Evolutionary conservation across 2,329 filamentous ascomycete genomes (phyloP).

Genomic region (Aspergillus calidoustus): DNA sequence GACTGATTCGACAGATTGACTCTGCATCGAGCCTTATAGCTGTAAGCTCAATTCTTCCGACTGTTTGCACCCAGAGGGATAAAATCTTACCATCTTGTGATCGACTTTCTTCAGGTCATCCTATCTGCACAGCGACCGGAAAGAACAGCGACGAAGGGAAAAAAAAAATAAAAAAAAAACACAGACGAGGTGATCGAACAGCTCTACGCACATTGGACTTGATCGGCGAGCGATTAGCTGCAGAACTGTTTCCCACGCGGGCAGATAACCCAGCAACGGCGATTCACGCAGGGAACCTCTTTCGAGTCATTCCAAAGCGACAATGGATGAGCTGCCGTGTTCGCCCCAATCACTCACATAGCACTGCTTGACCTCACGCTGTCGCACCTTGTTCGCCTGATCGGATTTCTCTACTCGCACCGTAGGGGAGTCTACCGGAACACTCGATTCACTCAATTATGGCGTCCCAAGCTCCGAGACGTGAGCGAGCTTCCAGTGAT

Average conservation of each 20-base stretch:
- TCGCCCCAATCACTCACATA: constrained; percentile 34
- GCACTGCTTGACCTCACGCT: constrained; percentile 30
- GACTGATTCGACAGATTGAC: constrained; percentile 12
- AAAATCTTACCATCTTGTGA: constrained; percentile 13
- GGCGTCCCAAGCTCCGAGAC: constrained; percentile 33
- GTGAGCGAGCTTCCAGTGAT: constrained; percentile 40
- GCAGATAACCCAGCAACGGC: neutral
- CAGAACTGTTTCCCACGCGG: constrained; percentile 18
- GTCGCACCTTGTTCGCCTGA: constrained; percentile 28
- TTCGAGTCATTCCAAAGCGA: constrained; percentile 26
- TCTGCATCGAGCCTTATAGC: constrained; percentile 3
- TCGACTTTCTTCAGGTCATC: constrained; percentile 5
- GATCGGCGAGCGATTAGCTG: constrained; percentile 3
- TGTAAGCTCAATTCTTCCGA: constrained; percentile 6
- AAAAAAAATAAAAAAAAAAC: constrained; percentile 9
- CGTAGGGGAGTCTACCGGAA: constrained; percentile 19
- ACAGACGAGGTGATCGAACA: neutral
- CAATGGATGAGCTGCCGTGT: constrained; percentile 40
- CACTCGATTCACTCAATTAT: constrained; percentile 25
- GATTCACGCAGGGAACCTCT: neutral
- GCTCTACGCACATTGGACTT: neutral
- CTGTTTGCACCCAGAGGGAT: neutral
- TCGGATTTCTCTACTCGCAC: constrained; percentile 20
- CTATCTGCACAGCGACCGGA: constrained; percentile 4
- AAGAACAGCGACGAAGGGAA: constrained; percentile 2